phyloP scores from a whole-genome alignment of 768 basidiomycete species.

The Mycena pura region DNA sequence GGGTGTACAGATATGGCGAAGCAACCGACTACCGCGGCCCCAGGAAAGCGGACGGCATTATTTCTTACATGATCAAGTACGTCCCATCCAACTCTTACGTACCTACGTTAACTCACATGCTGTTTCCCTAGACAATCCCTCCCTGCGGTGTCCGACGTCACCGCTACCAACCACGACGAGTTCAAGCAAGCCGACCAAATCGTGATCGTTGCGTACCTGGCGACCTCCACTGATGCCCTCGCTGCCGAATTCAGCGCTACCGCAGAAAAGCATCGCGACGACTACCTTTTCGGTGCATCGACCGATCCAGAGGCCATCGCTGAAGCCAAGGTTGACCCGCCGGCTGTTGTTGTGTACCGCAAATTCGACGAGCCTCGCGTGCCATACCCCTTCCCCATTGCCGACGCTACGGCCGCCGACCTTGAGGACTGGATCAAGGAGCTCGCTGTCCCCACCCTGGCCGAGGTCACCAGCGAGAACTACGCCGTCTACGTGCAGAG shows the following conservation, averaged over 20 bases:
- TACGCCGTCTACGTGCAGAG: conserved; percentile 85
- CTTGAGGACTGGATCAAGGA: conserved; percentile 82
- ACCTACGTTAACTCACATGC: conserved; percentile 12
- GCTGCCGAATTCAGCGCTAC: conserved; percentile 76
- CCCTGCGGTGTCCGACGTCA: conserved; percentile 89
- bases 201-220: conserved; percentile 85
- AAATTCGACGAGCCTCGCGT: conserved; percentile 84
- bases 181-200: conserved; percentile 91
- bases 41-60: conserved; percentile 93
- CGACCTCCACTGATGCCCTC: conserved; percentile 73
- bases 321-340: conserved; percentile 77
- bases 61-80: conserved; percentile 96
- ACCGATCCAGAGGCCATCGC: conserved; percentile 73
- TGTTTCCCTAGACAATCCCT: conserved; percentile 73
- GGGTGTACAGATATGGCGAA: conserved; percentile 89
- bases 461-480: conserved; percentile 94
- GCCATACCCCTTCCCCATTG: conserved; percentile 69
- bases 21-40: conserved; percentile 85
- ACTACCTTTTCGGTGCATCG: conserved; percentile 89
- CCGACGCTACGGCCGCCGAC: conserved; percentile 61
- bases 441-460: conserved; percentile 86
- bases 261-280: conserved; percentile 90
- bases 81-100: conserved; percentile 31
- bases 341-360: conserved; percentile 92
- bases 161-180: conserved; percentile 75